Base-by-base conservation (phyloP, 495 filamentous ascomycete species). In the Emericellopsis terricola region DNA sequence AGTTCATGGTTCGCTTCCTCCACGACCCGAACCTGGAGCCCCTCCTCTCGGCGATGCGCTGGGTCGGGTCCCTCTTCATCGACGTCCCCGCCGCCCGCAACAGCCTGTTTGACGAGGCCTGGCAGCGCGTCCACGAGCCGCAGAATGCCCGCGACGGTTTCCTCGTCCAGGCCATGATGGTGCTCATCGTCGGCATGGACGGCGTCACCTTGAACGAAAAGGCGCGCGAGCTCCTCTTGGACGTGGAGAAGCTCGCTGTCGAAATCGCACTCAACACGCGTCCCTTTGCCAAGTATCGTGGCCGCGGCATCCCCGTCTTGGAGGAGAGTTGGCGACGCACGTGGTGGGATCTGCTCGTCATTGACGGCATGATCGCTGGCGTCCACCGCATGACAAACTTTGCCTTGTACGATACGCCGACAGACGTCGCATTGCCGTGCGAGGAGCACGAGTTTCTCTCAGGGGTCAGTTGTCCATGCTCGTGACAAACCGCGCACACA, bases 321-420 rank as follows among this genome's bases (percentile, higher is more conserved):
- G 67, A 68, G 41, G 85, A 94, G 47, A 77, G 76, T 46, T 73
- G 81, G 65, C 65, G 84, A 17, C 67, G 85, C 27, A 92, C 83
- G 11, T 92, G 82, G 84, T 94, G 84, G 84, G 81, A 91, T 42
- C 52, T 94, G 31, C 91, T 76, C 46, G 69, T 85, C 28, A 67
- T 82, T 10, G 83, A 92, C 40, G 74, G 74, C 23, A 65, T 69
- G 68, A 55, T 71, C 39, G 62, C 68, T 39, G 67, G 65, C 19
- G 63, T 69, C 27, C 60, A 73, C 39, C 54, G 64, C 35, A 48
- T 65, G 20, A 68, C 72, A 29, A 65, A 68, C 15, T 76, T 78
- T 40, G 42, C 56, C 18, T 53, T 75, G 20, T 64, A 65, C 35
- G 57, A 68, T 28, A 58, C 79, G 28, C 49, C 55, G 28, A 52